A percentile compares a stretch with the other conserved stretches of the same genome.
Conservation (phyloP, 129 eudicot species). For the Rutidosis leptorrhynchoides region DNA sequence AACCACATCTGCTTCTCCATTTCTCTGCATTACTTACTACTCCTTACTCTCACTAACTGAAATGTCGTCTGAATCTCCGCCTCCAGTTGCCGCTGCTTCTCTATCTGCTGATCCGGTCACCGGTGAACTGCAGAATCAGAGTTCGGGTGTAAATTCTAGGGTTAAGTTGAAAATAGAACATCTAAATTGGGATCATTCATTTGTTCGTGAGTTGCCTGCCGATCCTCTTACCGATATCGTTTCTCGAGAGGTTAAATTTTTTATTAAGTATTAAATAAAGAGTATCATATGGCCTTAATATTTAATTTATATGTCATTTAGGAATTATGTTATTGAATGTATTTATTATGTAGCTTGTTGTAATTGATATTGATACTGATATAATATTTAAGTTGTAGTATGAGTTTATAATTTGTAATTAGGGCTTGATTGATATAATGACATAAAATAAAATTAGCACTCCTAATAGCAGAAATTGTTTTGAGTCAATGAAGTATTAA, state of each 20-base stretch:
- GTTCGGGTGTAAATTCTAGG: conserved; percentile 21
- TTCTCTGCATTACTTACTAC: neutral
- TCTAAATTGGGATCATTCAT: conserved; percentile 89
- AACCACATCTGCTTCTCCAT: neutral
- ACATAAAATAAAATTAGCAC: too few relatives aligned
- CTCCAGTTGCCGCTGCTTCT: neutral
- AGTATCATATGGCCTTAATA: neutral
- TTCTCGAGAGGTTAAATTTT: conserved; percentile 61
- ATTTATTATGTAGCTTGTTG: too few relatives aligned
- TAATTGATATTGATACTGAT: too few relatives aligned
- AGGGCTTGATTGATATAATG: too few relatives aligned
- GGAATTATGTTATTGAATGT: neutral
- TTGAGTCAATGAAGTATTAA: too few relatives aligned
- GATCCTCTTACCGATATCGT: conserved; percentile 62
- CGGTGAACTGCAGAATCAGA: conserved; percentile 39
- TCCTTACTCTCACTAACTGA: neutral
- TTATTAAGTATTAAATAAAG: neutral
- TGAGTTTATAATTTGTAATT: too few relatives aligned
- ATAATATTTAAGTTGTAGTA: too few relatives aligned
- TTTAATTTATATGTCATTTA: neutral
- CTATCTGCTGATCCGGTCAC: neutral
- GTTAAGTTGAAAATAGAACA: conserved; percentile 64
- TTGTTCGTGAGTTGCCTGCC: conserved; percentile 78
- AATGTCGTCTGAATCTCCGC: neutral
- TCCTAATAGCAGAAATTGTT: too few relatives aligned